These are phyloP conservation scores for Emergomyces orientalis DNA, from an alignment of 2,329 filamentous ascomycete genomes.

Conservation along the genomic window DNA sequence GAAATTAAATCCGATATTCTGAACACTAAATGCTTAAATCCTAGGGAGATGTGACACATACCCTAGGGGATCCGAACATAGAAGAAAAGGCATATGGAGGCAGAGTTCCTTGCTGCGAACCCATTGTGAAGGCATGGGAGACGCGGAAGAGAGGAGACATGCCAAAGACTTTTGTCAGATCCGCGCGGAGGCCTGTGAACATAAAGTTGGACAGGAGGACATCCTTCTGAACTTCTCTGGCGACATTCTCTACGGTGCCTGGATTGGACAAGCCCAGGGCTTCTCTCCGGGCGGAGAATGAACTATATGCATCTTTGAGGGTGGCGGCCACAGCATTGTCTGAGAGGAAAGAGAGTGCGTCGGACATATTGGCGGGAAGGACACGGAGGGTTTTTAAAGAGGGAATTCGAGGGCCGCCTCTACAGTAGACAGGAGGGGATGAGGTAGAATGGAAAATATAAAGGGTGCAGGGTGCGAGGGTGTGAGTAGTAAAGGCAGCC, in stretches of 20 bases:
- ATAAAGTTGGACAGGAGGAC: slow-evolving; percentile 93
- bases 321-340: slow-evolving; percentile 63
- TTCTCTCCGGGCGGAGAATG: slow-evolving; percentile 76
- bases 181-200: slow-evolving; percentile 91
- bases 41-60: slow-evolving; percentile 38
- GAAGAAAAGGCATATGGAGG: slow-evolving; percentile 93
- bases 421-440: background rate
- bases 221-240: slow-evolving; percentile 89
- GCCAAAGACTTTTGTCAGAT: slow-evolving; percentile 94
- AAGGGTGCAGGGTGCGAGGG: background rate
- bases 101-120: slow-evolving; percentile 60
- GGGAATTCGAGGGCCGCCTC: slow-evolving; percentile 10
- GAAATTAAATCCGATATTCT: slow-evolving; percentile 7
- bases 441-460: background rate
- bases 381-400: slow-evolving; percentile 12
- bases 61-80: slow-evolving; percentile 87
- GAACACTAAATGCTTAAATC: background rate
- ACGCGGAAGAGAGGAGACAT: slow-evolving; percentile 91
- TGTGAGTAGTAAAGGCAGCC: background rate
- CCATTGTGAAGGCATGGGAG: slow-evolving; percentile 93
- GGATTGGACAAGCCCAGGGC: slow-evolving; percentile 86
- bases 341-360: slow-evolving; percentile 56
- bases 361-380: slow-evolving; percentile 31
- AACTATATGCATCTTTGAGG: slow-evolving; percentile 66
- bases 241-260: slow-evolving; percentile 80